Conservation (phyloP, 1,284 basidiomycete genomes). For the Fomitopsis schrenkii region DNA sequence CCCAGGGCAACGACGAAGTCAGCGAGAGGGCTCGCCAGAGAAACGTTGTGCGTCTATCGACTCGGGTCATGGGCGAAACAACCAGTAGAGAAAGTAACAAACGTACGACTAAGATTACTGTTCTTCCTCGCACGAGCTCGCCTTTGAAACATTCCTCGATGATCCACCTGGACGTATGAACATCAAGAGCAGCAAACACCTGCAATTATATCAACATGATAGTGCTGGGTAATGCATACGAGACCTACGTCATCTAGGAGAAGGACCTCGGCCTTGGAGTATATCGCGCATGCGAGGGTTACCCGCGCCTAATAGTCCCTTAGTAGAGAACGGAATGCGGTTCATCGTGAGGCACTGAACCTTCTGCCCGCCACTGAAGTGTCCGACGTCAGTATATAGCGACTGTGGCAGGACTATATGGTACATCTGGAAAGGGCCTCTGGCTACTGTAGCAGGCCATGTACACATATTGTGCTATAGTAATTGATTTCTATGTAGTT, state of each 20-base stretch:
- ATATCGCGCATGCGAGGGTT: conserved; percentile 71
- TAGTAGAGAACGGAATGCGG: no score
- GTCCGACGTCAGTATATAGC: no score
- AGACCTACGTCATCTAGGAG: conserved; percentile 57
- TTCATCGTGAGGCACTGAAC: not conserved
- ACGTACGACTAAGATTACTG: conserved; percentile 69
- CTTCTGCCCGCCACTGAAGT: conserved; percentile 68
- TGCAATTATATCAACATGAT: conserved; percentile 5
- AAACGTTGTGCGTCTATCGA: conserved; percentile 66
- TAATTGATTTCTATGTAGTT: no score
- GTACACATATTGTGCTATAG: no score
- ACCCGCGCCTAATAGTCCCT: conserved; percentile 55
- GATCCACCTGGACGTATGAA: conserved; percentile 73
- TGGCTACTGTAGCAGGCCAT: no score
- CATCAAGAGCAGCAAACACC: conserved; percentile 52
- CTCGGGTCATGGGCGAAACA: no score
- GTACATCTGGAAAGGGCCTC: no score
- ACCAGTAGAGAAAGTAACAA: no score
- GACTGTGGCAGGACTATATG: no score
- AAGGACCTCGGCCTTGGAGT: conserved; percentile 57
- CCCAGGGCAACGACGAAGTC: conserved; percentile 58
- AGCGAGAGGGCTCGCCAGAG: conserved; percentile 60
- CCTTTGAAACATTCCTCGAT: conserved; percentile 66
- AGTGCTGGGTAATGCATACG: no score
- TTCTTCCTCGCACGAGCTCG: conserved; percentile 23